Evolutionary conservation across 2,329 filamentous ascomycete genomes (phyloP), one percentile per base, ranked within the genome.

Genomic region (Curvularia eragrostidis): DNA sequence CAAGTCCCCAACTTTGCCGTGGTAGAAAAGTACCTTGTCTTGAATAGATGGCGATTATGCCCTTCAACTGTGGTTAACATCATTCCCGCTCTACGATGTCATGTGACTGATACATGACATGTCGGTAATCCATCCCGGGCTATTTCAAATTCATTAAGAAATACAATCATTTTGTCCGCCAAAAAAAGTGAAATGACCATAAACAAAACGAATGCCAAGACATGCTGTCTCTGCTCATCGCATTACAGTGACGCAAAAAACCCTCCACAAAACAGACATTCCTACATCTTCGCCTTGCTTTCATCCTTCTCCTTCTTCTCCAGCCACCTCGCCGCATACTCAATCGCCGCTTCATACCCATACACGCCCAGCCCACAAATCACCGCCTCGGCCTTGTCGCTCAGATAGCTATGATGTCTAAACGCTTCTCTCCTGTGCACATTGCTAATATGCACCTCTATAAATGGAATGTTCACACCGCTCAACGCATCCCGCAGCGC

Each of bases 361-460:
- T 73, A 82, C 0, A 77, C 74, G 0, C 80, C 80, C 72, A 93
- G 65, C 0, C 90, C 90, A 64, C 87, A 89, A 56, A 94, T 87
- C 8, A 93, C 87, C 0, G 87, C 90, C 24, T 84, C 83, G 0
- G 90, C 90, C 80, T 92, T 93, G 73, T 93, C 90, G 65, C 85
- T 87, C 63, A 93, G 79, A 69, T 89, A 92, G 62, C 88, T 91
- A 62, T 89, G 86, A 64, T 87, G 84, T 52, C 90, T 81, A 68
- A 85, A 93, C 1, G 81, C 68, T 78, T 93, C 91, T 8, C 91
- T 77, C 28, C 85, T 84, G 74, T 93, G 89, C 1, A 93, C 84
- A 73, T 93, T 93, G 54, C 82, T 87, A 32, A 93, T 83, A 73
- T 93, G 90, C n/a, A 92, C 75, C 78, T 94, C 91, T 46, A 93